phyloP scores from a whole-genome alignment of 257 asterid genomes.

The Mentha longifolia region DNA sequence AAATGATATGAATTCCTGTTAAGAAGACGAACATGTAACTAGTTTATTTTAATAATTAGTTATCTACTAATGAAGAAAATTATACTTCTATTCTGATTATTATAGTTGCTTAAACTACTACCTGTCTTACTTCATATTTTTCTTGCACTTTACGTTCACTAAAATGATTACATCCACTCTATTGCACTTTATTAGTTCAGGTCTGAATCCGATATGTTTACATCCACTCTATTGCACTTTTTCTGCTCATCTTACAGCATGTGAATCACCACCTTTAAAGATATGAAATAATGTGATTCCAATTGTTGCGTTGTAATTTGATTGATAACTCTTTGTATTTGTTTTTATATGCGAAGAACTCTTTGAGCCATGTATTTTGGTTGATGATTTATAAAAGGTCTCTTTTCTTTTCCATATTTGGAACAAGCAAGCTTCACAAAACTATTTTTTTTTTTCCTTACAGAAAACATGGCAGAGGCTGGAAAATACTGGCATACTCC shows the following conservation, averaged over 20 bases:
- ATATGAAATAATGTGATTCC: constrained; percentile 7
- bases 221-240: too few species aligned
- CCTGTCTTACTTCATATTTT: too few species aligned
- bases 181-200: too few species aligned
- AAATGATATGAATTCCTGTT: too few species aligned
- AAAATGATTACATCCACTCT: too few species aligned
- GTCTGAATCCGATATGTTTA: too few species aligned
- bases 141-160: too few species aligned
- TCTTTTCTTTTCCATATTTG: neutral
- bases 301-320: constrained; percentile 7
- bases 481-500: constrained; percentile 68
- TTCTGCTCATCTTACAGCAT: constrained; percentile 14
- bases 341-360: neutral
- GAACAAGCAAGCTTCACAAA: constrained; percentile 24
- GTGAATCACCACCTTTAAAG: neutral
- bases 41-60: too few species aligned
- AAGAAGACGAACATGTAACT: too few species aligned
- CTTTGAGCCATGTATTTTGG: constrained; percentile 17
- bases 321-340: constrained; percentile 4
- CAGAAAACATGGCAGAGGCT: constrained; percentile 96
- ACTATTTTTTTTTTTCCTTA: constrained; percentile 16
- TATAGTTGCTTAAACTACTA: too few species aligned
- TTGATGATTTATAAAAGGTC: neutral
- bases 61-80: too few species aligned
- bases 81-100: too few species aligned